Evolutionary conservation across 1,284 basidiomycete genomes (phyloP).

Genomic region (Coriolopsis trogii): DNA sequence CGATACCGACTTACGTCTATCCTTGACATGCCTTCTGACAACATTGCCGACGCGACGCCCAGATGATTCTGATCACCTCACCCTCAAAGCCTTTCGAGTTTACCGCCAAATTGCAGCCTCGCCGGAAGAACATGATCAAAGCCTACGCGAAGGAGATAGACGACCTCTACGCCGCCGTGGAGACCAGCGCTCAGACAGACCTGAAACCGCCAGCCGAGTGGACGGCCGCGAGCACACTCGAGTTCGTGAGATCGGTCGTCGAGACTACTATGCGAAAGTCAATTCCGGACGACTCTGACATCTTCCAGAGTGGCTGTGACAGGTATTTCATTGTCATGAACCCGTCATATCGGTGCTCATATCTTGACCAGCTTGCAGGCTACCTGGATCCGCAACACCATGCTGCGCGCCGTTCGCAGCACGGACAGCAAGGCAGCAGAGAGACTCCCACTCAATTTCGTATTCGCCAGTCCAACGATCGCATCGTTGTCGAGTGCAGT

Average conservation of each 20-base stretch:
- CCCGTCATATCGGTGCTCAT: neutral
- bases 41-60: neutral
- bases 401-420: slow-evolving; percentile 29
- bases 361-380: slow-evolving; percentile 34
- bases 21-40: neutral
- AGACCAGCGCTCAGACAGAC: slow-evolving; percentile 27
- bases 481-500: slow-evolving; percentile 30
- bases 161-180: slow-evolving; percentile 33
- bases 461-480: slow-evolving; percentile 41
- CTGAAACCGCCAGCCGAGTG: slow-evolving; percentile 29
- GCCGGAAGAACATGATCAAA: slow-evolving; percentile 30
- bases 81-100: slow-evolving; percentile 35
- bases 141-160: slow-evolving; percentile 38
- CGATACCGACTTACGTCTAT: neutral
- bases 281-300: slow-evolving; percentile 34
- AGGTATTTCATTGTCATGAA: slow-evolving; percentile 30
- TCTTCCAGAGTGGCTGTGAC: slow-evolving; percentile 44
- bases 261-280: slow-evolving; percentile 22
- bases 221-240: slow-evolving; percentile 20
- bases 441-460: slow-evolving; percentile 33
- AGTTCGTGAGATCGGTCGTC: slow-evolving; percentile 32
- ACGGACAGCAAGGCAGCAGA: slow-evolving; percentile 6
- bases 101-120: slow-evolving; percentile 36
- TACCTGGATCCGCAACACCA: slow-evolving; percentile 37
- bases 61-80: slow-evolving; percentile 38